These are phyloP conservation scores for Aspergillus sparsus DNA, from an alignment of 495 filamentous ascomycete species.

Conservation along the genomic window DNA sequence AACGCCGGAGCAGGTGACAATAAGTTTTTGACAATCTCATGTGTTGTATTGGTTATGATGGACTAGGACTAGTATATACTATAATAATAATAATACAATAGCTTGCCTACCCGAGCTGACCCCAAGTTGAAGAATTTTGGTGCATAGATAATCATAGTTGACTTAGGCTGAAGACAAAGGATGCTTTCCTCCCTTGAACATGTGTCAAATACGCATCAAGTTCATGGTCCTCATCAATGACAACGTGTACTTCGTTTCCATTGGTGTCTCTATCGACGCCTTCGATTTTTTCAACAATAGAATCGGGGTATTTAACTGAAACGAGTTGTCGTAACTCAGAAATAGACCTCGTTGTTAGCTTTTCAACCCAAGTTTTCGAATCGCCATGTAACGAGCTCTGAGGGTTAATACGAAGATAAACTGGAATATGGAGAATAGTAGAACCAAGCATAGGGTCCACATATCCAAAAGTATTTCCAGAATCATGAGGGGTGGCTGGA, in stretches of 20 bases:
- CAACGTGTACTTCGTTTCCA: slow-evolving; percentile 57
- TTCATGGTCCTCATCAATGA: slow-evolving; percentile 69
- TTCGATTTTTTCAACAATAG: slow-evolving; percentile 59
- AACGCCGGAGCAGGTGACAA: too few species aligned
- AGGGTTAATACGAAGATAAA: slow-evolving; percentile 66
- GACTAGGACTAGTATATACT: too few species aligned
- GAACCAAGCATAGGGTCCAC: slow-evolving; percentile 38
- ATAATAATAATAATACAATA: neutral
- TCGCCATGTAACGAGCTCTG: slow-evolving; percentile 49
- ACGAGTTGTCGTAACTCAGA: slow-evolving; percentile 57
- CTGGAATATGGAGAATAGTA: slow-evolving; percentile 44
- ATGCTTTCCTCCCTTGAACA: slow-evolving; percentile 62
- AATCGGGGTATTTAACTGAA: slow-evolving; percentile 55
- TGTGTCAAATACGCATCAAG: slow-evolving; percentile 67
- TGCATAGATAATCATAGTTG: slow-evolving; percentile 13
- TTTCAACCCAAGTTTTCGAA: slow-evolving; percentile 62
- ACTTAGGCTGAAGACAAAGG: slow-evolving; percentile 57
- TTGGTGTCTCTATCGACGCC: slow-evolving; percentile 62
- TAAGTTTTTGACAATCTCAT: too few species aligned
- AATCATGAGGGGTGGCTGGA: slow-evolving; percentile 41
- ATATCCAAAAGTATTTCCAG: slow-evolving; percentile 40
- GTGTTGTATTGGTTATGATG: too few species aligned
- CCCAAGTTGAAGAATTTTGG: neutral
- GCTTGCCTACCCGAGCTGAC: neutral
- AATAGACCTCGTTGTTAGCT: slow-evolving; percentile 56